Base-by-base conservation (phyloP, 768 basidiomycete species). In the Suillus paluster region DNA sequence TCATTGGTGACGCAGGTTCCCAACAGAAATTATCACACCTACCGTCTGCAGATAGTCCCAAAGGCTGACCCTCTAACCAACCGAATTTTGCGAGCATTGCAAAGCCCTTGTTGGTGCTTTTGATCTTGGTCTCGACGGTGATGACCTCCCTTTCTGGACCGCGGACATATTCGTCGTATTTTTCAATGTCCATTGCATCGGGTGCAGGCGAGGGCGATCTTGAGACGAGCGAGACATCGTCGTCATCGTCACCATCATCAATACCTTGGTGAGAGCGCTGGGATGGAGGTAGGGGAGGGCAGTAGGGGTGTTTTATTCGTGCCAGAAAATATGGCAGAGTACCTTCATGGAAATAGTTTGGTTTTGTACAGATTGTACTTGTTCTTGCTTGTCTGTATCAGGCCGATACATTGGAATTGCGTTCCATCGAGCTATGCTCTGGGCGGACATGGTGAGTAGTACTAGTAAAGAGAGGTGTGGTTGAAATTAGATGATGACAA, bases 111-210 rank as follows among this genome's bases (percentile, higher is more conserved):
- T 95, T 95, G 41, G 85, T 83, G 45, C 84, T 80, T 71, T 90
- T 89, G 68, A 95, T 87, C 73, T 82, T 92, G 45, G 91, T 94
- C 56, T 94, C 89, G 59, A 94, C 85, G 9, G 93, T 94, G 64
- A 94, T 83, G 66, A 86, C 80, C 69, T 94, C 92, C 36, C 78
- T 83, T 53, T 79, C 79, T 5, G 79, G 69, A 10, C 81, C 80
- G 34, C 72, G 77, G 56, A 84, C 73, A 70, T 86, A 83, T 70
- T 90, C 88, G 66, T 92, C 89, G 70, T 91, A 90, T 67, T 86
- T 86, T 64, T 84, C 83, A 44, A 82, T 73, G 60, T 90, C 85
- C 83, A 84, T 86, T 33, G 73, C 68, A 64, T 84, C 80, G 4
- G 82, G 78, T 2, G 70, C 65, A 1, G 92, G 91, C n/a, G 92